Conservation (phyloP, 2,329 filamentous ascomycete species). For the Ceratocystiopsis brevicomis region DNA sequence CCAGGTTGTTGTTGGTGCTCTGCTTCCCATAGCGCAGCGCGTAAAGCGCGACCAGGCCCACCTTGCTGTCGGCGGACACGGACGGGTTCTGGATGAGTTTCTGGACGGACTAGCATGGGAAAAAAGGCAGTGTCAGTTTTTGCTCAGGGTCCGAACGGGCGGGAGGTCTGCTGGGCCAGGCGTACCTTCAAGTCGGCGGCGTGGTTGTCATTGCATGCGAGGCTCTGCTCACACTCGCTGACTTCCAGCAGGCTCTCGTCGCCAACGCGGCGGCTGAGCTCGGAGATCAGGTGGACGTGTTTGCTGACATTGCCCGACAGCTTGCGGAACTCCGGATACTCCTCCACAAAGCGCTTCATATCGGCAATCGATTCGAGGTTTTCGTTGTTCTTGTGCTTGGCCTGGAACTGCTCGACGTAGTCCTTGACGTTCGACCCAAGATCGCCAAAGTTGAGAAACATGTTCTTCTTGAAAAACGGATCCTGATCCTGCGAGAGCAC, state of each 20-base stretch:
- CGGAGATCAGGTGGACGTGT: constrained; percentile 87
- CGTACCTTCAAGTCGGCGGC: constrained; percentile 66
- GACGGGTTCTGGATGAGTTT: constrained; percentile 62
- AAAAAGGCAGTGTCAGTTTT: background rate
- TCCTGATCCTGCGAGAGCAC: constrained; percentile 93
- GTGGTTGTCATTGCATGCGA: constrained; percentile 95
- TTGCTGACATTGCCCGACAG: constrained; percentile 97
- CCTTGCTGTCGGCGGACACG: constrained; percentile 65
- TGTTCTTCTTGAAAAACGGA: constrained; percentile 97
- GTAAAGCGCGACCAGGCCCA: constrained; percentile 84
- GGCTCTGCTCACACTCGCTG: constrained; percentile 87
- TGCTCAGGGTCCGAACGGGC: too few relatives aligned
- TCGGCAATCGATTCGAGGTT: constrained; percentile 94
- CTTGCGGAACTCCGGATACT: constrained; percentile 94
- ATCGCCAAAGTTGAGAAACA: constrained; percentile 95
- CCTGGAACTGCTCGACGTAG: constrained; percentile 95
- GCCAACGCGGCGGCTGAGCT: constrained; percentile 73
- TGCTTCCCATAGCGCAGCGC: constrained; percentile 82
- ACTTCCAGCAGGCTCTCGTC: constrained; percentile 83
- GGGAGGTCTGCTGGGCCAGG: too few relatives aligned
- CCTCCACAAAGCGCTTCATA: constrained; percentile 98
- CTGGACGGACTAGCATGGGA: constrained; percentile 49
- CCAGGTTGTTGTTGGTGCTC: constrained; percentile 58
- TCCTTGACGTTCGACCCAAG: constrained; percentile 93
- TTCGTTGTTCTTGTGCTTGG: constrained; percentile 87